These are phyloP conservation scores for Themeda triandra DNA, from an alignment of 176 grass and related monocot species.

Conservation along the genomic window DNA sequence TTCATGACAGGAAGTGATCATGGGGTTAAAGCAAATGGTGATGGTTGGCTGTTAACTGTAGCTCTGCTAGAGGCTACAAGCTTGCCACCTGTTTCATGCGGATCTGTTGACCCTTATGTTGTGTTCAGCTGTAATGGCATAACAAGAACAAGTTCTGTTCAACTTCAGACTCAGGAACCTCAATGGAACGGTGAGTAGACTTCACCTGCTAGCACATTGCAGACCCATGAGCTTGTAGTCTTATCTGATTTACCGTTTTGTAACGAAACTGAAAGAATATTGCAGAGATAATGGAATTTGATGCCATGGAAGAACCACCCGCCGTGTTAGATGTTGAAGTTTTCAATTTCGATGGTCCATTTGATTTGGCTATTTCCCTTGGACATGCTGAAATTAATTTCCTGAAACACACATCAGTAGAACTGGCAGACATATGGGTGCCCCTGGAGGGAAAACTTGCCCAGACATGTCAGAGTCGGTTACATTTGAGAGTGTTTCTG, in stretches of 20 bases:
- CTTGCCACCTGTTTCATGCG: conserved; percentile 58
- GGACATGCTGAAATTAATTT: conserved; percentile 91
- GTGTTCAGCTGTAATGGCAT: conserved; percentile 80
- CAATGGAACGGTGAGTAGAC: conserved; percentile 82
- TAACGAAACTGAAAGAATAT: conserved; percentile 4
- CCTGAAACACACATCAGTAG: conserved; percentile 56
- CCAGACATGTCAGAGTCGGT: conserved; percentile 53
- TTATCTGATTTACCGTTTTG: conserved; percentile 15
- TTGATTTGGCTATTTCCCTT: conserved; percentile 57
- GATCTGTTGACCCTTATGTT: conserved; percentile 75
- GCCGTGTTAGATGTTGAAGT: conserved; percentile 71
- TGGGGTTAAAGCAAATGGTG: conserved; percentile 60
- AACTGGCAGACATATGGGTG: conserved; percentile 81
- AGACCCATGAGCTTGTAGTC: not conserved
- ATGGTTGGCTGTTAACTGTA: conserved; percentile 81
- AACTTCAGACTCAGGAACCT: conserved; percentile 79
- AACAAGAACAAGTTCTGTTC: conserved; percentile 78
- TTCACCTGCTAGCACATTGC: not conserved
- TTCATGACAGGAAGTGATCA: conserved; percentile 59
- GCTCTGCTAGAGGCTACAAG: conserved; percentile 71
- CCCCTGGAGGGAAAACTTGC: conserved; percentile 71
- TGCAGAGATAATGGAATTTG: conserved; percentile 89
- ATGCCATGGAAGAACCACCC: conserved; percentile 86
- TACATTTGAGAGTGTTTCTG: conserved; percentile 89
- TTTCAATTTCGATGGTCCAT: conserved; percentile 86